Conservation (phyloP, 2,329 filamentous ascomycete genomes). For the Colletotrichum sp. region DNA sequence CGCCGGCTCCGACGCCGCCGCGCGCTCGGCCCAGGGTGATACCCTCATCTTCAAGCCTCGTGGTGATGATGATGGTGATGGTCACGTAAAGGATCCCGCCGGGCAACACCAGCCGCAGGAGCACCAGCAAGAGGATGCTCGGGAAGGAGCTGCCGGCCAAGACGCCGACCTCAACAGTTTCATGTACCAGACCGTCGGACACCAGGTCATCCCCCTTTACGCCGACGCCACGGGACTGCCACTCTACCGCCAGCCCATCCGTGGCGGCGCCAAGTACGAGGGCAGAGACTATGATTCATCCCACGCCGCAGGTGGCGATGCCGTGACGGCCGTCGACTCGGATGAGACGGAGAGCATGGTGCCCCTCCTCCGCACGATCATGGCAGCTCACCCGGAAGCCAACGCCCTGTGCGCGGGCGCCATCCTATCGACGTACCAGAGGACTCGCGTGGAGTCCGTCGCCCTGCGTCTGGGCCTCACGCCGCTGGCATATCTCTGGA, state of each 20-base stretch:
- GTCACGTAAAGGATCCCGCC: not conserved
- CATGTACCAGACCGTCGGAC: slow-evolving; percentile 99
- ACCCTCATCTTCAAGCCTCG: slow-evolving; percentile 11
- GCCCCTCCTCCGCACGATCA: slow-evolving; percentile 73
- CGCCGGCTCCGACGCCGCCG: slow-evolving; percentile 4
- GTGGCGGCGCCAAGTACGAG: slow-evolving; percentile 72
- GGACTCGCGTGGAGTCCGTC: slow-evolving; percentile 92
- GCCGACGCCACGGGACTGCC: slow-evolving; percentile 79
- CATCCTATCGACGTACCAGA: slow-evolving; percentile 94
- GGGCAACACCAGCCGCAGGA: not conserved
- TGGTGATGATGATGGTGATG: not conserved
- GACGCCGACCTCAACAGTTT: slow-evolving; percentile 83
- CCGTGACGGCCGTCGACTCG: slow-evolving; percentile 25
- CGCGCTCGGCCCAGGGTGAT: slow-evolving; percentile 1
- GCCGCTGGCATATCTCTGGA: slow-evolving; percentile 90
- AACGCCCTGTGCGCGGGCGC: slow-evolving; percentile 91
- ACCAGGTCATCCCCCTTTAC: slow-evolving; percentile 86
- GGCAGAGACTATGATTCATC: slow-evolving; percentile 69
- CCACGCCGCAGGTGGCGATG: slow-evolving; percentile 21
- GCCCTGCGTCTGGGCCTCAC: slow-evolving; percentile 82
- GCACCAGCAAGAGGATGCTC: not conserved
- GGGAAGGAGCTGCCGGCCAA: slow-evolving; percentile 6
- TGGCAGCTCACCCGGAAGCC: slow-evolving; percentile 74
- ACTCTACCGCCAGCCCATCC: slow-evolving; percentile 81
- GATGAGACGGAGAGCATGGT: slow-evolving; percentile 93